These are phyloP conservation scores for Talaromyces piceae DNA, from an alignment of 2,329 filamentous ascomycete genomes.

Conservation along the genomic window DNA sequence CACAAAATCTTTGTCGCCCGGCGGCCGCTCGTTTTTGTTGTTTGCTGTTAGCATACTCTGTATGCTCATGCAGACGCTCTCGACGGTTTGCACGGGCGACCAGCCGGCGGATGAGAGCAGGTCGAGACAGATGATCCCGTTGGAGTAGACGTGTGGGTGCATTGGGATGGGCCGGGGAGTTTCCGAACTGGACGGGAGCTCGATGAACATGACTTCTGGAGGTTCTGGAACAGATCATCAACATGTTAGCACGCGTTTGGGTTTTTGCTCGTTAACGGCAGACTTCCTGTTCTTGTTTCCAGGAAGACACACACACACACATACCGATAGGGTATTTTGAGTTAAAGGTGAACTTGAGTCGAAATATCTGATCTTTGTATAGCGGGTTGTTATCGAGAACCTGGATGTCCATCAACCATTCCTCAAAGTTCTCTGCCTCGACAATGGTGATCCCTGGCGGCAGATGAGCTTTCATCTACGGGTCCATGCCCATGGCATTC, in stretches of 20 bases:
- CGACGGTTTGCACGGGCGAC: slow-evolving; percentile 94
- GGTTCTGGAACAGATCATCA: slow-evolving; percentile 58
- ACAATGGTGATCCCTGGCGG: slow-evolving; percentile 69
- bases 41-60: slow-evolving; percentile 99
- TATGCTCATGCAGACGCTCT: slow-evolving; percentile 93
- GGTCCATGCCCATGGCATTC: not conserved
- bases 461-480: slow-evolving; percentile 49
- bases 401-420: slow-evolving; percentile 87
- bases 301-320: slow-evolving; percentile 10
- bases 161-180: slow-evolving; percentile 65
- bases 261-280: no score
- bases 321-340: slow-evolving; percentile 82
- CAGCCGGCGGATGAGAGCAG: slow-evolving; percentile 81
- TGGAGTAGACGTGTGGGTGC: slow-evolving; percentile 96
- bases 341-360: slow-evolving; percentile 81
- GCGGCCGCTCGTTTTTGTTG: slow-evolving; percentile 79
- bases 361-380: slow-evolving; percentile 71
- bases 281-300: not conserved
- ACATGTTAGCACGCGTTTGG: not conserved
- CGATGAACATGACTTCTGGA: slow-evolving; percentile 85
- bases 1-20: slow-evolving; percentile 86
- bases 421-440: slow-evolving; percentile 70
- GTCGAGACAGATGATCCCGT: slow-evolving; percentile 97
- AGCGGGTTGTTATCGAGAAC: slow-evolving; percentile 88
- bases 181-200: slow-evolving; percentile 39